Evolutionary conservation across 441 rosid genomes (phyloP), one percentile per base, ranked within the genome.

Genomic region (Biscutella laevigata): DNA sequence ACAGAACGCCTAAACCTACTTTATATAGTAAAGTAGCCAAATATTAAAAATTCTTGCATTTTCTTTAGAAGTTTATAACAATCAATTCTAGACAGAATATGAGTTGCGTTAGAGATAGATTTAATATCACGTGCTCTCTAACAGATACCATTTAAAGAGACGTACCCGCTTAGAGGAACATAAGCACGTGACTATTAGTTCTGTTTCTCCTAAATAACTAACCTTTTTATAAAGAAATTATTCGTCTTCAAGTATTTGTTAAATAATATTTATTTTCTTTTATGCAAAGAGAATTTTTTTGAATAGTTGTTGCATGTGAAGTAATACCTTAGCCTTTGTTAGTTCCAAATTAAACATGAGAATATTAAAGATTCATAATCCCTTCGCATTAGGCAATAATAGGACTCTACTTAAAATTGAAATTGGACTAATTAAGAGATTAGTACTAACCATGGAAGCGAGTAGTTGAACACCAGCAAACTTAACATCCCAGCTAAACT

Each of bases 401-500:
- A 42, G 1, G 59, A 61, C 6, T 52, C 29, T 33, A 6, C 4
- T 17, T 11, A 6, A 53, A 38, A 14, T 25, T 16, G 30, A 21
- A 30, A 6, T 24, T 58, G 57, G 56, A 8, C 21, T n/a, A n/a
- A n/a, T n/a, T n/a, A n/a, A n/a, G n/a, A n/a, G n/a, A n/a, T n/a
- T 30, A 28, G 12, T 33, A 40, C 16, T 71, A 72, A 90, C 96
- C 98, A 79, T 69, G 3, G 98, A 78, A 48, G 84, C 94, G 58
- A 83, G 68, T 22, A 85, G 48, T 55, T 88, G 98, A 59, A 91
- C 64, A 4, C 96, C 98, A 53, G 96, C 95, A 49, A 76, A 91
- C 67, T 91, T 91, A 16, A 88, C 96, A 72, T 91, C 98, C 98
- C 98, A 91, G 59, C 98, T 88, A 71, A 91, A 91, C 74, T 91